Evolutionary conservation across 2,329 filamentous ascomycete genomes (phyloP).

Genomic region (Phialophora tarda): DNA sequence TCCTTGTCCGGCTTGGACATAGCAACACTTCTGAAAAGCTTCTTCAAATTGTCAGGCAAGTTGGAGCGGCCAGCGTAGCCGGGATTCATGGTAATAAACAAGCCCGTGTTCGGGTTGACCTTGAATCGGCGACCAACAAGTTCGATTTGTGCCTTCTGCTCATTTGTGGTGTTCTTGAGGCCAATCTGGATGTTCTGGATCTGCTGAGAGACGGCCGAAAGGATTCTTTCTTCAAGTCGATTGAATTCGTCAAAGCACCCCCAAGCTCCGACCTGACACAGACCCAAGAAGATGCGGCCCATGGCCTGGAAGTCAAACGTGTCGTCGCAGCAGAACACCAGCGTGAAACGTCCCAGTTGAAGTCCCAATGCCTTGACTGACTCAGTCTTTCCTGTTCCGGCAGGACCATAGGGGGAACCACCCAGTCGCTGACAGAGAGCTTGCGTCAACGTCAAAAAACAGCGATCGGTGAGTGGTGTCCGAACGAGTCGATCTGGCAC

Average conservation of each 20-base stretch:
- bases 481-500: constrained; percentile 95
- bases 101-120: constrained; percentile 91
- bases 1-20: constrained; percentile 99
- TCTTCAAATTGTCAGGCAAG: constrained; percentile 98
- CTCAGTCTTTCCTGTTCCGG: constrained; percentile 98
- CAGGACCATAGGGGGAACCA: constrained; percentile 95
- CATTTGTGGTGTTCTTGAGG: constrained; percentile 79
- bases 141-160: constrained; percentile 88
- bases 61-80: constrained; percentile 98
- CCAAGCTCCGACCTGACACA: constrained; percentile 98
- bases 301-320: constrained; percentile 99
- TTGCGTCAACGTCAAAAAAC: constrained; percentile 96
- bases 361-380: constrained; percentile 98
- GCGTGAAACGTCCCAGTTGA: constrained; percentile 93
- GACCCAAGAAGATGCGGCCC: constrained; percentile 98
- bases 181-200: constrained; percentile 99
- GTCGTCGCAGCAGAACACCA: constrained; percentile 99
- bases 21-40: constrained; percentile 96
- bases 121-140: constrained; percentile 86
- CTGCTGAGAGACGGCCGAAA: constrained; percentile 97
- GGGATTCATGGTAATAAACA: constrained; percentile 99
- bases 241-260: constrained; percentile 99
- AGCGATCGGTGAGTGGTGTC: constrained; percentile 95
- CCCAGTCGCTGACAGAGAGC: constrained; percentile 92
- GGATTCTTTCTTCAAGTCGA: constrained; percentile 93